Percentiles rank a stretch among this genome's conserved stretches.
Conservation (phyloP, 176 grass and related monocot species). For the Musa acuminata region DNA sequence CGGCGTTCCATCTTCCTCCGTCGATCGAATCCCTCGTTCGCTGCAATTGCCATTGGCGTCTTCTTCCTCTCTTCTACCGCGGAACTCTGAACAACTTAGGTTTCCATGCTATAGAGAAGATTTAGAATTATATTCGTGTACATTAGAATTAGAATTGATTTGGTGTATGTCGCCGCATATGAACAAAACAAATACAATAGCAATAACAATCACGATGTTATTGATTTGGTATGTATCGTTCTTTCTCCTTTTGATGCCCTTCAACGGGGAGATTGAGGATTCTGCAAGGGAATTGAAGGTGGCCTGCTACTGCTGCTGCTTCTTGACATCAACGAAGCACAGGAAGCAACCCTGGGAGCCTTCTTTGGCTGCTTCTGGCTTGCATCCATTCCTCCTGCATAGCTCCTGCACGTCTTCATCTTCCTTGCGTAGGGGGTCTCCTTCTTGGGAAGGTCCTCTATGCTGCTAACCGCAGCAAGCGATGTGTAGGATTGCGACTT, state of each 20-base stretch:
- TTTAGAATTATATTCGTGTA: too few species aligned
- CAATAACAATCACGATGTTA: too few species aligned
- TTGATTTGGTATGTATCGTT: too few species aligned
- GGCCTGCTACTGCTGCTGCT: conserved; percentile 22
- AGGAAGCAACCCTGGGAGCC: conserved; percentile 20
- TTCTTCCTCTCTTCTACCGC: too few species aligned
- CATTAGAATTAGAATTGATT: too few species aligned
- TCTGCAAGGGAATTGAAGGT: conserved; percentile 4
- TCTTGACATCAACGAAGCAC: conserved; percentile 25
- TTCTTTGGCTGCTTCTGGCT: conserved; percentile 33
- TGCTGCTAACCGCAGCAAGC: conserved; percentile 26
- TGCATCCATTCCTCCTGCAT: conserved; percentile 37
- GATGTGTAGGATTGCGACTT: conserved; percentile 60
- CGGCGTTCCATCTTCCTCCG: too few species aligned
- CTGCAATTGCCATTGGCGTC: too few species aligned
- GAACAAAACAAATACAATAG: too few species aligned
- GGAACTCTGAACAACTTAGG: too few species aligned
- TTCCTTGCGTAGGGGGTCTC: conserved; percentile 36
- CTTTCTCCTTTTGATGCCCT: neutral
- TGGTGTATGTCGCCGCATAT: too few species aligned
- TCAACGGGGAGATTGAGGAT: neutral
- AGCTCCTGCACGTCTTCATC: conserved; percentile 66
- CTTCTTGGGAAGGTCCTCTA: conserved; percentile 51
- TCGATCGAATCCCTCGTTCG: too few species aligned
- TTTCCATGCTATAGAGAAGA: too few species aligned